phyloP scores from a whole-genome alignment of 257 asterid genomes.

The Petunia secreta region DNA sequence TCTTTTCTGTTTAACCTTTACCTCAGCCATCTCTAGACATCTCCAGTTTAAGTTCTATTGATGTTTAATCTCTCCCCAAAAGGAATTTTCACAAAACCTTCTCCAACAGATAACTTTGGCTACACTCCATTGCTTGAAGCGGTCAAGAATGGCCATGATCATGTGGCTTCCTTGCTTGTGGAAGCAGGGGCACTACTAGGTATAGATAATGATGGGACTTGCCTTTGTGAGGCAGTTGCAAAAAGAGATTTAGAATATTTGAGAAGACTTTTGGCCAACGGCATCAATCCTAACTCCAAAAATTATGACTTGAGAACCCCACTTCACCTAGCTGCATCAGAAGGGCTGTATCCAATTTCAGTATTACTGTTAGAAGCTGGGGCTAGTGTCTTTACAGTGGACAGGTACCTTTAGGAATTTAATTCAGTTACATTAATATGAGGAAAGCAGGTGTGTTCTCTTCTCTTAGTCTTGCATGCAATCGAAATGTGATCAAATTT shows the following conservation, averaged over 20 bases:
- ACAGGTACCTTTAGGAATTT: constrained; percentile 49
- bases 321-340: constrained; percentile 72
- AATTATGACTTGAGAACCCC: constrained; percentile 69
- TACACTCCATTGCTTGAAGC: constrained; percentile 70
- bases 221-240: constrained; percentile 63
- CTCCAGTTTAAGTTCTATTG: background rate
- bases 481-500: background rate
- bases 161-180: constrained; percentile 52
- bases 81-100: background rate
- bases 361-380: constrained; percentile 59
- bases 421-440: background rate
- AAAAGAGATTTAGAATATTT: constrained; percentile 49
- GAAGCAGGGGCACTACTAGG: constrained; percentile 54
- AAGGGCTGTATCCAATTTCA: constrained; percentile 49
- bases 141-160: constrained; percentile 57
- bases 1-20: background rate
- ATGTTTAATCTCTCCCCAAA: constrained; percentile 5
- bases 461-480: background rate
- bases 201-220: constrained; percentile 51
- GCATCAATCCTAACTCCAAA: constrained; percentile 70
- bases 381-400: constrained; percentile 61
- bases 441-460: constrained; percentile 2
- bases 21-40: background rate
- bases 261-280: constrained; percentile 49
- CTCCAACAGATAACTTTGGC: constrained; percentile 50